Evolutionary conservation across 768 basidiomycete species (phyloP).

Genomic region (Lentinula edodes): DNA sequence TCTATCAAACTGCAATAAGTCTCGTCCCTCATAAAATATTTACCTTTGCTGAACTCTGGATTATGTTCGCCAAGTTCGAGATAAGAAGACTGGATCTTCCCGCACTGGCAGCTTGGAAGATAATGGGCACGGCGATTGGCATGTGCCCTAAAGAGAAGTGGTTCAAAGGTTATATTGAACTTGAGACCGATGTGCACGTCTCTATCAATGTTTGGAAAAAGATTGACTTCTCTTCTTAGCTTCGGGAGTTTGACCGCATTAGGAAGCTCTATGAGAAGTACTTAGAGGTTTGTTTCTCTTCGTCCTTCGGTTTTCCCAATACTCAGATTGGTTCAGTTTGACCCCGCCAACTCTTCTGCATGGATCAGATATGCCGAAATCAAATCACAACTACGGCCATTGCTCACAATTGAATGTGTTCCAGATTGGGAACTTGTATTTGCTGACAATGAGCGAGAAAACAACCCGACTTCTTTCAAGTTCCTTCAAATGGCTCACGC

Average conservation of each 20-base stretch:
- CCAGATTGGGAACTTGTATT: conserved; percentile 94
- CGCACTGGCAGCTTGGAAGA: conserved; percentile 83
- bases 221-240: conserved; percentile 30
- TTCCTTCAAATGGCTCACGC: conserved; percentile 94
- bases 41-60: conserved; percentile 97
- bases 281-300: conserved; percentile 58
- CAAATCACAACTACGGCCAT: conserved; percentile 57
- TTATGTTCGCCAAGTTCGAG: conserved; percentile 90
- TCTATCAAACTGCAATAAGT: conserved; percentile 84
- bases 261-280: conserved; percentile 91
- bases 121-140: conserved; percentile 86
- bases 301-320: not conserved
- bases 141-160: conserved; percentile 94
- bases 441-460: conserved; percentile 92
- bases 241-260: conserved; percentile 94
- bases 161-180: conserved; percentile 94
- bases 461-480: conserved; percentile 91
- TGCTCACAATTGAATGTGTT: not conserved
- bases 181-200: conserved; percentile 76
- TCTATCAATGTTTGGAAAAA: not conserved
- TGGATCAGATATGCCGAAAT: conserved; percentile 97
- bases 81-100: conserved; percentile 74
- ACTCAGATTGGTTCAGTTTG: conserved; percentile 46
- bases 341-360: conserved; percentile 84
- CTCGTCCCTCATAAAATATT: conserved; percentile 96